Percentiles rank a stretch among this genome's conserved stretches.
Conservation (phyloP, 495 filamentous ascomycete species). For the Articulospora tetracladia region DNA sequence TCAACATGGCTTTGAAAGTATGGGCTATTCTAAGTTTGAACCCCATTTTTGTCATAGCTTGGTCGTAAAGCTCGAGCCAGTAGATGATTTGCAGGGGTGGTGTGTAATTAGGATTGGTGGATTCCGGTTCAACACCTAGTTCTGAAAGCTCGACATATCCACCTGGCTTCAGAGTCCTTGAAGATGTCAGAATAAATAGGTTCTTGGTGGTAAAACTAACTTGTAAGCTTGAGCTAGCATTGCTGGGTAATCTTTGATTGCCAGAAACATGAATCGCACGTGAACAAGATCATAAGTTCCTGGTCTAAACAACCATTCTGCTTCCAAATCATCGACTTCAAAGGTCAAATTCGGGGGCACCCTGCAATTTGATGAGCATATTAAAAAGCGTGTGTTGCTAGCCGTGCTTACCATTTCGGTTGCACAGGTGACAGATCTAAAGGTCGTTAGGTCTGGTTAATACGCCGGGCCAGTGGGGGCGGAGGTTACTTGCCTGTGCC, state of each 20-base stretch:
- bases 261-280: constrained; percentile 39
- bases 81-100: background rate
- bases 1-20: background rate
- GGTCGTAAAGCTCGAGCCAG: background rate
- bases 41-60: background rate
- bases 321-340: constrained; percentile 49
- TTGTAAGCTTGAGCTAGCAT: constrained; percentile 3
- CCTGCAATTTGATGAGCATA: constrained; percentile 15
- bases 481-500: constrained; percentile 25
- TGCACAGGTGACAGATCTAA: constrained; percentile 37
- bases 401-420: constrained; percentile 10
- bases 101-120: background rate
- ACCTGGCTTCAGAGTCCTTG: constrained; percentile 34
- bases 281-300: constrained; percentile 49
- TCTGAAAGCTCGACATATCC: constrained; percentile 49
- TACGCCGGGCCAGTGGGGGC: background rate
- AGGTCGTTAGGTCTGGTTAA: background rate
- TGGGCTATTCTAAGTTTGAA: background rate
- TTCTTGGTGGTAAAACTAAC: background rate
- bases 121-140: constrained; percentile 15
- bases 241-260: constrained; percentile 33
- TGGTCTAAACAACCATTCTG: constrained; percentile 43
- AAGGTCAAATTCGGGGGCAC: constrained; percentile 49
- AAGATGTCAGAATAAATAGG: background rate
- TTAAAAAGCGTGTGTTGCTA: constrained; percentile 8